A percentile compares a stretch with the other conserved stretches of the same genome.
Conservation (phyloP, 371 early-diverging fungal species). For the Mucor racemosus region DNA sequence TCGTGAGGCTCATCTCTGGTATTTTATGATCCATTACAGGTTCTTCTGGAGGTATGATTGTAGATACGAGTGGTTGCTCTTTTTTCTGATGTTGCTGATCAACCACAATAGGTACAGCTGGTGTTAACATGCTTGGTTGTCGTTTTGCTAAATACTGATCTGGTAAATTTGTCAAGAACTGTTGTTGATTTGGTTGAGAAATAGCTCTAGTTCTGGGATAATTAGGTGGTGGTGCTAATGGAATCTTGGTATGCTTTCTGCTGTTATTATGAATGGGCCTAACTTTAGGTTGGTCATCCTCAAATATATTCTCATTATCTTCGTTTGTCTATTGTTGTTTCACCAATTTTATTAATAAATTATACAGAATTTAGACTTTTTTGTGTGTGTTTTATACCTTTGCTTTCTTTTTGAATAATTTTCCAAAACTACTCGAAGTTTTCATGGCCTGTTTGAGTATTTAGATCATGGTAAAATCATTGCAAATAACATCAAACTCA, state of each 20-base stretch:
- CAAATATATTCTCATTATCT: neutral
- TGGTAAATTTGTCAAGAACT: constrained; percentile 22
- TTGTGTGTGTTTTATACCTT: constrained; percentile 16
- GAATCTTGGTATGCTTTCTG: constrained; percentile 24
- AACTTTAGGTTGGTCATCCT: constrained; percentile 28
- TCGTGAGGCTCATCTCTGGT: neutral
- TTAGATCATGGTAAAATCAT: neutral
- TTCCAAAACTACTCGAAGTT: constrained; percentile 11
- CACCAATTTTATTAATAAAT: constrained; percentile 18
- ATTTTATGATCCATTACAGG: neutral
- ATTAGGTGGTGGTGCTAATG: constrained; percentile 31
- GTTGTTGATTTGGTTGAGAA: constrained; percentile 15
- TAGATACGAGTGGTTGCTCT: neutral
- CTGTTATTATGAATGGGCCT: constrained; percentile 18
- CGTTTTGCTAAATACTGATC: constrained; percentile 22
- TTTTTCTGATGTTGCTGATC: neutral
- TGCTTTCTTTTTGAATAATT: constrained; percentile 29
- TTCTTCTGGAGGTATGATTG: neutral
- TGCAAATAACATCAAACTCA: neutral
- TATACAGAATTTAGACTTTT: neutral
- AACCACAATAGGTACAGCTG: neutral
- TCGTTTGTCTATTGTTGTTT: constrained; percentile 5
- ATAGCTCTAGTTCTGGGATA: constrained; percentile 2
- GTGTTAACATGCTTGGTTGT: neutral
- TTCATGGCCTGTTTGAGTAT: neutral